Base-by-base conservation (phyloP, 2,329 filamentous ascomycete genomes). In the Neofusicoccum parvum region DNA sequence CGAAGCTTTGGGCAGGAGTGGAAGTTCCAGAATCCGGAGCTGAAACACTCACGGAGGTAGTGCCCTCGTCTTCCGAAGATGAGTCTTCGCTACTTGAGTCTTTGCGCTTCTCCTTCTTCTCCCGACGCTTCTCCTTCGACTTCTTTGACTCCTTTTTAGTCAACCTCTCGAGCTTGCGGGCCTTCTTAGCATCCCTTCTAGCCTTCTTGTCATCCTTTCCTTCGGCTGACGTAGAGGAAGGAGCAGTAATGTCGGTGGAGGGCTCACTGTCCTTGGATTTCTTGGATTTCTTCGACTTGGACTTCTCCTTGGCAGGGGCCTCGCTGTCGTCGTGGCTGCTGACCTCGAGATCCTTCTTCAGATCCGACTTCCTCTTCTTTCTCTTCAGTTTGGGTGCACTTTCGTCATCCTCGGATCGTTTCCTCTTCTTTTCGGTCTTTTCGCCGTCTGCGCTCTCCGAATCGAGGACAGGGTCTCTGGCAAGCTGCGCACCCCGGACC, bases 111-210 rank as follows among this genome's bases (percentile, higher is more conserved):
- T 80, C 79, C 48, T 78, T 73, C 69, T 82, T 80, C 71, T 82
- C 79, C 49, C 36, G 32, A 20, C 48, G 62, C 20, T 80, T 75
- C 65, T 80, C 80, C 67, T 76, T 79, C 27, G 80, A 78, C 67
- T 85, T 87, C 71, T 83, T 79, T 58, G 76, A 75, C 62, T 77
- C 77, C 67, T 79, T 79, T 66, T 80, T 79, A 64, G 80, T 77
- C 62, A 80, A 81, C 23, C 76, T 74, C n/a, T 74, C 78, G 36
- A 75, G 78, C 71, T 78, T 85, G 71, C 82, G 79, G 9, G 73
- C 75, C 63, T 65, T 67, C 37, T 62, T 65, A 14, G 66, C 75
- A 9, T 69, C 69, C 23, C 34, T 67, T 6, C 62, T n/a, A 14
- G 66, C 37, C 20, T 70, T 66, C 65, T 73, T 83, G 70, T 81